Percentiles rank a stretch among this genome's conserved stretches.
Evolutionary conservation across 495 filamentous ascomycete genomes (phyloP).

Genomic region (Parathielavia appendiculata): DNA sequence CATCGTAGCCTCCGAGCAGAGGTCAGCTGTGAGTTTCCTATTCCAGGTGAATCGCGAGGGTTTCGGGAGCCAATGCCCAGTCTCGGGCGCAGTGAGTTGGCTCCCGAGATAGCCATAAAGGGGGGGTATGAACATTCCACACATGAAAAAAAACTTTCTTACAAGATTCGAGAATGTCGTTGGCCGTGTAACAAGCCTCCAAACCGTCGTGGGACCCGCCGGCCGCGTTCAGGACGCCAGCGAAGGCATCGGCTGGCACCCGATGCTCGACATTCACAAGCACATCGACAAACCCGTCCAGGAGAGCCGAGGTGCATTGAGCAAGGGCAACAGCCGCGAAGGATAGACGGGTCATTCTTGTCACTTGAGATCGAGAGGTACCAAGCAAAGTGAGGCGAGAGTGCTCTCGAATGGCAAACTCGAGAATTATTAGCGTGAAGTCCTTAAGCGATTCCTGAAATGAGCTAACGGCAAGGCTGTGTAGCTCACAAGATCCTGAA

Average conservation of each 20-base stretch:
- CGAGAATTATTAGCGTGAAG: no score
- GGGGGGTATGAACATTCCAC: background rate
- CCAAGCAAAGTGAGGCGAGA: background rate
- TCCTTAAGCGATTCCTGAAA: no score
- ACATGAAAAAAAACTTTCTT: conserved; percentile 6
- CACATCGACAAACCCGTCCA: conserved; percentile 19
- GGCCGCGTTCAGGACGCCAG: conserved; percentile 5
- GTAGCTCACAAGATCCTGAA: no score
- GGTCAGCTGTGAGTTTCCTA: no score
- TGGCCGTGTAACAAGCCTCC: conserved; percentile 21
- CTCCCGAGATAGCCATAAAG: no score
- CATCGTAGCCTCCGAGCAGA: background rate
- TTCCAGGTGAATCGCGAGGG: no score
- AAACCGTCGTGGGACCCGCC: background rate
- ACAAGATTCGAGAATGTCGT: conserved; percentile 17
- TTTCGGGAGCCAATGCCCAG: no score
- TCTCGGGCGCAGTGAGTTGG: no score
- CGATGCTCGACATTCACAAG: conserved; percentile 11
- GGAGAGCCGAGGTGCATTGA: conserved; percentile 11
- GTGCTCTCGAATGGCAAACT: background rate
- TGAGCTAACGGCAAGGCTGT: no score
- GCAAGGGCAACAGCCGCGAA: conserved; percentile 15
- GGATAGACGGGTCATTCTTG: conserved; percentile 9
- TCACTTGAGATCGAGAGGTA: background rate
- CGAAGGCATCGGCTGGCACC: background rate